Base-by-base conservation (phyloP, 768 basidiomycete species). In the Strobilomyces dryophilus region DNA sequence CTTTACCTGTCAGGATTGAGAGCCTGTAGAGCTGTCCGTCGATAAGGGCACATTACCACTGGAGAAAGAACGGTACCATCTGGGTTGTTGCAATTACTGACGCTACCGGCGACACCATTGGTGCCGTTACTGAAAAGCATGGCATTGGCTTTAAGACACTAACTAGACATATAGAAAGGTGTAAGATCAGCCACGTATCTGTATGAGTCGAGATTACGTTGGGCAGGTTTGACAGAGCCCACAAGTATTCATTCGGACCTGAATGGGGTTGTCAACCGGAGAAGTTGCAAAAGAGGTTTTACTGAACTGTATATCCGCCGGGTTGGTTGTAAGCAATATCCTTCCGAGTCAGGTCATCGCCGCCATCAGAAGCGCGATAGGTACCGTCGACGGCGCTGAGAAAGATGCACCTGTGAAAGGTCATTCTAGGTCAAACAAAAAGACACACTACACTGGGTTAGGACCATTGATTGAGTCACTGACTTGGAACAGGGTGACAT, bases 121-220 rank as follows among this genome's bases (percentile, higher is more conserved):
- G 79, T 75, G 0, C 76, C 76, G 0, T 72, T 70, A 1, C 69
- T 66, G 48, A 64, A 80, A 21, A 80, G 31, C 8, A 80, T 39
- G 15, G 79, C 76, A 15, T 73, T 65, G 39, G 79, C 79, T 75
- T 76, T 71, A 12, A 80, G 65, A 27, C 79, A 80, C 54, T 79
- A 77, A 26, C 78, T 69, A 20, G 57, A 36, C 18, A 66, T 64
- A 54, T 74, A 79, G 40, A 58, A 57, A 21, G 57, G 32, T 11
- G 73, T 63, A 42, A 76, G 59, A 9, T 66, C 66, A 9, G 67
- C 68, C 51, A 79, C 78, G 47, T 66, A 65, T 42, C 61, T 67
- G 44, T 76, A 72, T 1, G 76, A 78, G 68, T 72, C 12, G 74
- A 75, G 8, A 77, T 68, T 40, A 78, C 77, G 47, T 73, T 68